A percentile compares a stretch with the other conserved stretches of the same genome.
phyloP scores from a whole-genome alignment of 169 alveolate genomes.

The Besnoitia besnoiti region DNA sequence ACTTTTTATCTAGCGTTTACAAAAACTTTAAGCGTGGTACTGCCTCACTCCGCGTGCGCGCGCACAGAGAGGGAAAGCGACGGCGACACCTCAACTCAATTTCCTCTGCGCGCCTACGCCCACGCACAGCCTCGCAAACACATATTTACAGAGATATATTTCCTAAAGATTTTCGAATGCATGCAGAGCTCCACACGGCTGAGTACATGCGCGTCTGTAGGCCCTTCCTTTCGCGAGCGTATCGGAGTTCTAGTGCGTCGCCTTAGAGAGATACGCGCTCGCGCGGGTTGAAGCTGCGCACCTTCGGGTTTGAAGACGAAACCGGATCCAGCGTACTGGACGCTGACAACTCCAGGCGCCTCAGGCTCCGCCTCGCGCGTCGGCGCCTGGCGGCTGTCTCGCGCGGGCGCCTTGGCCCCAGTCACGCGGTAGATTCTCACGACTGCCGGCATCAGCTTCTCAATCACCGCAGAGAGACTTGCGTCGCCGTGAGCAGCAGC shows the following conservation, averaged over 20 bases:
- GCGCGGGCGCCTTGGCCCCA: neutral
- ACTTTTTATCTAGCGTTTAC: too few relatives aligned
- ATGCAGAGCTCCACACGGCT: too few relatives aligned
- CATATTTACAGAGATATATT: neutral
- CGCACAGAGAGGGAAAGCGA: neutral
- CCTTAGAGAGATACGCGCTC: too few relatives aligned
- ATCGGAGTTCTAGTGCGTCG: too few relatives aligned
- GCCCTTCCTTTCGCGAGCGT: too few relatives aligned
- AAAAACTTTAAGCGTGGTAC: too few relatives aligned
- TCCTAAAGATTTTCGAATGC: too few relatives aligned
- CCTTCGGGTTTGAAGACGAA: slow-evolving; percentile 19
- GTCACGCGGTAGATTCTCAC: neutral
- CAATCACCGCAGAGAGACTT: neutral
- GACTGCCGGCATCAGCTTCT: neutral
- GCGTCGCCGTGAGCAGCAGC: neutral
- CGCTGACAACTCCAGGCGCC: neutral
- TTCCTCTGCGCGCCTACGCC: neutral
- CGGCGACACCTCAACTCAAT: neutral
- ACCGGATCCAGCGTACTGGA: neutral
- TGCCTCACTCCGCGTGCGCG: too few relatives aligned
- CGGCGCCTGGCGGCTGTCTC: neutral
- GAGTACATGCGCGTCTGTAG: too few relatives aligned
- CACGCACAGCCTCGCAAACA: neutral
- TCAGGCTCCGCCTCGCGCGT: neutral
- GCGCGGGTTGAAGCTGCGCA: too few relatives aligned